These are phyloP conservation scores for Syncephalastrum racemosum DNA, from an alignment of 371 early-diverging fungal species.

Conservation along the genomic window DNA sequence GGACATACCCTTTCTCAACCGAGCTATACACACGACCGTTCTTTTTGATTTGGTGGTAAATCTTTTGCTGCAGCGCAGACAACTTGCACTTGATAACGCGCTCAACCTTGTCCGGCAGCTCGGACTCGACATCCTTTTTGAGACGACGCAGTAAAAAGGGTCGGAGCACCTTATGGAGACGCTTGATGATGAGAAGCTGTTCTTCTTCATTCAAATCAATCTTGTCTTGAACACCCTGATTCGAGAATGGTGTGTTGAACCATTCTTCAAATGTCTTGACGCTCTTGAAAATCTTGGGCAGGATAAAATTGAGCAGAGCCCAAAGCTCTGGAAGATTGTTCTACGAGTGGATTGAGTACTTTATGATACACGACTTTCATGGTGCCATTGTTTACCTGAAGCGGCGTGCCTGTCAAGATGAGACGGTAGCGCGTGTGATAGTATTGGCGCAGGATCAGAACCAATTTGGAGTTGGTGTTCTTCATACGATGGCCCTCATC, in stretches of 20 bases:
- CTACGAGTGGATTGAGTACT: constrained; percentile 24
- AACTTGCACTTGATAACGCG: constrained; percentile 92
- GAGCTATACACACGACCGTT: constrained; percentile 70
- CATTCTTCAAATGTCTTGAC: constrained; percentile 97
- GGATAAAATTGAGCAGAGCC: constrained; percentile 97
- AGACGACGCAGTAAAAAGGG: constrained; percentile 97
- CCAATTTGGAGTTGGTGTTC: constrained; percentile 89
- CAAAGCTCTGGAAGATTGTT: constrained; percentile 99
- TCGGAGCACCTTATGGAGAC: constrained; percentile 96
- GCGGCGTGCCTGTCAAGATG: constrained; percentile 98
- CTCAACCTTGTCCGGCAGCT: constrained; percentile 99
- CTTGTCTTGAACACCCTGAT: constrained; percentile 82
- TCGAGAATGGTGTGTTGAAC: constrained; percentile 96
- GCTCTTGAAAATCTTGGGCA: constrained; percentile 96
- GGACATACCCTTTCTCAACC: constrained; percentile 51
- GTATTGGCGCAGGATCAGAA: constrained; percentile 78
- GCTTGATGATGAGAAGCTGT: constrained; percentile 92
- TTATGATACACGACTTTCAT: background rate
- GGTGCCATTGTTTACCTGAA: constrained; percentile 67
- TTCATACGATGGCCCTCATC: constrained; percentile 99
- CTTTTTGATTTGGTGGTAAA: constrained; percentile 79
- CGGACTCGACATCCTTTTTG: constrained; percentile 99
- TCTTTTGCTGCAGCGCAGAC: constrained; percentile 80
- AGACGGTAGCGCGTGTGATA: constrained; percentile 91
- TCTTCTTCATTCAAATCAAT: constrained; percentile 97